A percentile compares a stretch with the other conserved stretches of the same genome.
These are phyloP conservation scores for Sphaerostilbella broomeana DNA, from an alignment of 2,329 filamentous ascomycete genomes.

Conservation along the genomic window DNA sequence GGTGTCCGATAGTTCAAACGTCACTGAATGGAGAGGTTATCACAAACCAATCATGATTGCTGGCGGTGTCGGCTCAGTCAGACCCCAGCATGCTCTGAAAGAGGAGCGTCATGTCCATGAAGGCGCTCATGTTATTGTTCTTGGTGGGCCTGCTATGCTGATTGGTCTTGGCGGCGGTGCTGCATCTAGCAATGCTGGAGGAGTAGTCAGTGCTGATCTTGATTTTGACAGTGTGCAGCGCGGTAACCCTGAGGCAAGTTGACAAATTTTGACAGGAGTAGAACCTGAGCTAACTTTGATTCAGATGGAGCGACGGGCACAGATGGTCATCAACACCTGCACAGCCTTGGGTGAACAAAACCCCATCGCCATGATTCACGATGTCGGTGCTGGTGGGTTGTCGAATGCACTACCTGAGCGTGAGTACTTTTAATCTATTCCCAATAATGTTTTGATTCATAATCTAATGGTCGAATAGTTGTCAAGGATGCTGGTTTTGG, in stretches of 20 bases:
- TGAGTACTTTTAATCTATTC: constrained; percentile 10
- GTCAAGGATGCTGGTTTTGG: constrained; percentile 89
- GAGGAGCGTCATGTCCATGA: constrained; percentile 69
- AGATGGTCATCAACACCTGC: constrained; percentile 97
- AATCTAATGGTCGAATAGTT: constrained; percentile 31
- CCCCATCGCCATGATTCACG: constrained; percentile 94
- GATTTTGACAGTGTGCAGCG: constrained; percentile 97
- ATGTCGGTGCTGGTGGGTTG: constrained; percentile 85
- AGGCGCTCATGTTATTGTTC: constrained; percentile 85
- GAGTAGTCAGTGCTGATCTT: constrained; percentile 81
- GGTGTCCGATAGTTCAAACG: constrained; percentile 31
- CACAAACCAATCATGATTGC: constrained; percentile 99
- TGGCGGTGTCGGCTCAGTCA: constrained; percentile 85
- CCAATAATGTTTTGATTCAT: background rate
- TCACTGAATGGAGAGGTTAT: constrained; percentile 66
- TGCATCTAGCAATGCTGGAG: constrained; percentile 83
- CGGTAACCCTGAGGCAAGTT: constrained; percentile 70
- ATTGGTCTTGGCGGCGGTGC: constrained; percentile 94
- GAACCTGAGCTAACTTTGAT: background rate
- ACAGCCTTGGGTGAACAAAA: constrained; percentile 75
- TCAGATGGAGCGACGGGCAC: constrained; percentile 78
- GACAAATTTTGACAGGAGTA: background rate
- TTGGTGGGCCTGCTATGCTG: constrained; percentile 94
- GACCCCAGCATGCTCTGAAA: constrained; percentile 87
- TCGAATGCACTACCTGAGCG: constrained; percentile 70